Evolutionary conservation across 257 asterid genomes (phyloP).

Genomic region (Salvia hispanica): DNA sequence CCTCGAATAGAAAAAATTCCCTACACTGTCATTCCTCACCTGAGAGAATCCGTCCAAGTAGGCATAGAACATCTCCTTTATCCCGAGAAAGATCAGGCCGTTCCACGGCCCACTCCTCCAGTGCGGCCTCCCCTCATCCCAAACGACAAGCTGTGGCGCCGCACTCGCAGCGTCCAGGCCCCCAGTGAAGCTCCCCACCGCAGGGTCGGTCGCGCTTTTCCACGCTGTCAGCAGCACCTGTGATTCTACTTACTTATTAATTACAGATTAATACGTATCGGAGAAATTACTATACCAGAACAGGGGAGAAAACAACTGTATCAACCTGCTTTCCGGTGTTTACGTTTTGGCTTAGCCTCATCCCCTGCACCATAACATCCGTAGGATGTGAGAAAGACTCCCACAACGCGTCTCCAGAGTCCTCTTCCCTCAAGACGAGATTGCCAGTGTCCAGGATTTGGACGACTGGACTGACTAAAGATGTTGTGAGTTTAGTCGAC

Average conservation of each 20-base stretch:
- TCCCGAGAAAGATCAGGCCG: constrained; percentile 39
- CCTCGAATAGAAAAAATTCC: constrained; percentile 22
- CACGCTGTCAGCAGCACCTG: constrained; percentile 36
- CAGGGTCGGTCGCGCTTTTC: constrained; percentile 41
- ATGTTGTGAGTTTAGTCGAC: constrained; percentile 13
- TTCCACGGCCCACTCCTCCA: constrained; percentile 56
- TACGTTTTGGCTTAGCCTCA: constrained; percentile 35
- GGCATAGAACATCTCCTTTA: constrained; percentile 35
- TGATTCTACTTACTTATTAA: no score
- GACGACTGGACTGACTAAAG: not conserved
- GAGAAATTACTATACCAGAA: no score
- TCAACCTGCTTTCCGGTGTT: constrained; percentile 30
- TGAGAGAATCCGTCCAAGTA: constrained; percentile 27
- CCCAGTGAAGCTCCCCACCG: constrained; percentile 32
- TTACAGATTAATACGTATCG: no score
- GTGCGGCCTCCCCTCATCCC: constrained; percentile 31
- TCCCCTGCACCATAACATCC: constrained; percentile 23
- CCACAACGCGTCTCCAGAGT: not conserved
- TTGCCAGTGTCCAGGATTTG: constrained; percentile 22
- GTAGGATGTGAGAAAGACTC: constrained; percentile 17
- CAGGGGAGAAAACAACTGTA: no score
- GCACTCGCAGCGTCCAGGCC: constrained; percentile 28
- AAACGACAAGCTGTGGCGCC: constrained; percentile 30
- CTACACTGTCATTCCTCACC: constrained; percentile 4
- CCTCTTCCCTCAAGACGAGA: not conserved